These are phyloP conservation scores for Zymoseptoria crescenta DNA, from an alignment of 2,329 filamentous ascomycete genomes.

Conservation along the genomic window DNA sequence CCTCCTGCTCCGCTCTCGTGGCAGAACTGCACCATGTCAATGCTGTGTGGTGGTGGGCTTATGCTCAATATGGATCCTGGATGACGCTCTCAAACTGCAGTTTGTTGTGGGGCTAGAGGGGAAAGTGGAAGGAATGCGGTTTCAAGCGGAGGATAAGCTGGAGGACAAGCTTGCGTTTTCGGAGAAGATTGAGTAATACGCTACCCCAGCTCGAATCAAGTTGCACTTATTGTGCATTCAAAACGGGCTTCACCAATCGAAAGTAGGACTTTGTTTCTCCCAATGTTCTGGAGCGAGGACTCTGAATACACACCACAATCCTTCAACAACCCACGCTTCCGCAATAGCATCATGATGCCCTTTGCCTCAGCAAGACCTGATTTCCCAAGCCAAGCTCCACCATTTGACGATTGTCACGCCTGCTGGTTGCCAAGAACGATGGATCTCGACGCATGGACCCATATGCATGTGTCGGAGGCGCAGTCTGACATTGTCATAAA, in stretches of 20 bases:
- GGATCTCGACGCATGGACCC: background rate
- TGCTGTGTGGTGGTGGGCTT: conserved; percentile 10
- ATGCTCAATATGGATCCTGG: conserved; percentile 5
- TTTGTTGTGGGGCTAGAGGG: conserved; percentile 6
- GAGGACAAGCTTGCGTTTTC: conserved; percentile 8
- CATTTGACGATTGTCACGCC: background rate
- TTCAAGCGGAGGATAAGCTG: conserved; percentile 5
- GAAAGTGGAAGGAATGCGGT: conserved; percentile 8
- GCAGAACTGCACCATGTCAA: conserved; percentile 8
- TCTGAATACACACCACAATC: background rate
- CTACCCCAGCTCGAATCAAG: no score
- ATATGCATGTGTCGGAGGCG: background rate
- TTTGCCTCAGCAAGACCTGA: background rate
- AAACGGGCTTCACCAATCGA: no score
- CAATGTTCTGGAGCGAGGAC: background rate
- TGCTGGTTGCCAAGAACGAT: background rate
- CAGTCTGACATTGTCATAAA: background rate
- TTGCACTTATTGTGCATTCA: no score
- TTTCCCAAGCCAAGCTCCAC: background rate
- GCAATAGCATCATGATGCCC: background rate
- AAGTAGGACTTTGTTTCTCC: background rate
- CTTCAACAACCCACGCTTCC: background rate
- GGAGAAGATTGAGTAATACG: conserved; percentile 4
- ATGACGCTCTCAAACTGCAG: conserved; percentile 7
- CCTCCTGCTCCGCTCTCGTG: background rate